Base-by-base conservation (phyloP, 2,329 filamentous ascomycete genomes). In the Talaromyces islandicus region DNA sequence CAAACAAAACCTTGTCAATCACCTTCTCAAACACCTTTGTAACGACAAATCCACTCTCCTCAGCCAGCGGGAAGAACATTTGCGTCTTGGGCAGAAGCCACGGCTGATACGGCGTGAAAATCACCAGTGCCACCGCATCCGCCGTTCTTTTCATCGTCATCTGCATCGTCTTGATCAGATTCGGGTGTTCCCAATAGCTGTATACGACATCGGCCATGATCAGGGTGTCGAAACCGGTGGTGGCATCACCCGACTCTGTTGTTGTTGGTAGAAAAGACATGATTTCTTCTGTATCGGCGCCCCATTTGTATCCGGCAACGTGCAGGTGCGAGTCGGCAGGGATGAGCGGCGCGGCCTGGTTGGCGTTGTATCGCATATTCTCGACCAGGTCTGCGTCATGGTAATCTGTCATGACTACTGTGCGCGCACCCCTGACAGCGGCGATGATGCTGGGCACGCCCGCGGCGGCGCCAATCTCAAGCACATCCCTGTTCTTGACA, bases 81-180 rank as follows among this genome's bases (percentile, higher is more conserved):
- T 96, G 80, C 69, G 96, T 94, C 73, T 91, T 89, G 64, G 92
- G 83, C 68, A 89, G 81, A 70, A 97, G 79, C 92, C 92, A 97
- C 1, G 93, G 92, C 64, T 94, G 83, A 76, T 97, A 96, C 21
- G 91, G 92, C 0, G 92, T 96, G 78, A 97, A 97, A 74, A 97
- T 95, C 7, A 97, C 92, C 67, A 92, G 84, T 2, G 92, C 91
- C 58, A 81, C 82, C 54, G 88, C 85, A 1, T 78, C 78, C 3
- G 72, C 67, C 3, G 77, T 73, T 63, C 77, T 80, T 66, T 81
- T 83, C 68, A 97, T 75, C 17, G 88, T 90, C 69, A 83, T 72
- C 68, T 83, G 79, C 62, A 97, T 84, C 4, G 88, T 91, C 64
- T 83, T 81, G 64, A 95, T 80, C 62, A 97, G 80, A 68, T 90